A percentile compares a stretch with the other conserved stretches of the same genome.
Evolutionary conservation across 306 rosid genomes (phyloP).

Genomic region (Argentina anserina): DNA sequence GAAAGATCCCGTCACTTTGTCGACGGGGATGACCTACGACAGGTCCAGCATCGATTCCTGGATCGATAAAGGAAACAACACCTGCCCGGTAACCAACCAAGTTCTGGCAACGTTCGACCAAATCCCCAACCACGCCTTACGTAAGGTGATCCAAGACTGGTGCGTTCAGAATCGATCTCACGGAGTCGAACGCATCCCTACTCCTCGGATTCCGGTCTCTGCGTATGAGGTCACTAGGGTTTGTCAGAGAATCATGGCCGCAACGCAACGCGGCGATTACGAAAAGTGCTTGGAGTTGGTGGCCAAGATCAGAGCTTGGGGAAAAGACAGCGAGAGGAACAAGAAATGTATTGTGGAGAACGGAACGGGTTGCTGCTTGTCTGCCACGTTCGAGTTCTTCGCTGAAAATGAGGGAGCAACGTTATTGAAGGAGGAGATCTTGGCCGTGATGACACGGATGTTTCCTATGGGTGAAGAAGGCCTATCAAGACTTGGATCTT

Average conservation of each 20-base stretch:
- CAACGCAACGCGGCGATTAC: constrained; percentile 33
- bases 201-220: constrained; percentile 63
- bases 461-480: constrained; percentile 44
- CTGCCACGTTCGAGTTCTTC: constrained; percentile 46
- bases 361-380: constrained; percentile 38
- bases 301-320: constrained; percentile 61
- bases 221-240: constrained; percentile 41
- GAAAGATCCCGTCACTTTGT: constrained; percentile 77
- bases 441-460: constrained; percentile 52
- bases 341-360: constrained; percentile 42
- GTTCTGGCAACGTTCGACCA: constrained; percentile 36
- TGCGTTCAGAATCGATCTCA: constrained; percentile 58
- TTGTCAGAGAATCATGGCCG: constrained; percentile 33
- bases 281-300: constrained; percentile 43
- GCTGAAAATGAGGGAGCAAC: constrained; percentile 26
- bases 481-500: constrained; percentile 38
- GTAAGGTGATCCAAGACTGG: constrained; percentile 84
- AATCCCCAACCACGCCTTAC: constrained; percentile 69
- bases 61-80: constrained; percentile 62
- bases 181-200: constrained; percentile 82
- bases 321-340: constrained; percentile 79
- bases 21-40: constrained; percentile 78
- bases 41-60: constrained; percentile 80
- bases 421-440: constrained; percentile 46
- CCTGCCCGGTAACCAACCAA: constrained; percentile 70